phyloP scores from a whole-genome alignment of 2,329 filamentous ascomycete genomes.

The Dichotomopilus funicola region DNA sequence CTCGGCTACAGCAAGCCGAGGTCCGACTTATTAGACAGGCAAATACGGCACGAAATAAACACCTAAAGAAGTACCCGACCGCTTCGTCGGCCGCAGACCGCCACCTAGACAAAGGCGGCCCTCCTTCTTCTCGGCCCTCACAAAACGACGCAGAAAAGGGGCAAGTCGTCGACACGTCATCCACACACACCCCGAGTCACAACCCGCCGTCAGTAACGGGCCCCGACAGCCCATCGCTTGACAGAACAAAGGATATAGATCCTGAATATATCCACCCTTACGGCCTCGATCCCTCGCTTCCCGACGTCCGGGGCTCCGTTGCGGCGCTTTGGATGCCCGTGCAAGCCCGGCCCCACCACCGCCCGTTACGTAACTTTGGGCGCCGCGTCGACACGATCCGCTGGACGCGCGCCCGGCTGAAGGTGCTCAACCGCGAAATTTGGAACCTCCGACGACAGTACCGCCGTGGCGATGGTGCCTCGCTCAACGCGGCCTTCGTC shows the following conservation, averaged over 20 bases:
- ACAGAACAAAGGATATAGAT: conserved; percentile 32
- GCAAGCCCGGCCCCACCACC: conserved; percentile 65
- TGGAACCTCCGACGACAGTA: conserved; percentile 50
- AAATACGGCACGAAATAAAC: conserved; percentile 55
- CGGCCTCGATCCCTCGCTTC: conserved; percentile 26
- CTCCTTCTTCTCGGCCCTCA: neutral
- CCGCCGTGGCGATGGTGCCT: conserved; percentile 55
- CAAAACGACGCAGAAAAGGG: conserved; percentile 20
- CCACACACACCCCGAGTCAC: conserved; percentile 1
- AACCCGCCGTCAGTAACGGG: conserved; percentile 16
- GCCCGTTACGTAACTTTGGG: conserved; percentile 55
- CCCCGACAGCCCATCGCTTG: conserved; percentile 13
- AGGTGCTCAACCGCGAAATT: conserved; percentile 31
- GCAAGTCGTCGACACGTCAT: conserved; percentile 7
- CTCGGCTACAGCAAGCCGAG: conserved; percentile 77
- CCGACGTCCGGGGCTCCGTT: conserved; percentile 42
- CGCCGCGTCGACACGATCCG: conserved; percentile 85
- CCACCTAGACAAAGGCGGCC: conserved; percentile 1
- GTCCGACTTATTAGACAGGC: conserved; percentile 71
- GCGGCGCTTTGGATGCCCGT: conserved; percentile 61
- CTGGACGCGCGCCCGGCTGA: conserved; percentile 65
- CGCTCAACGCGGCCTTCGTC: conserved; percentile 76
- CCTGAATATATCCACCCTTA: conserved; percentile 36
- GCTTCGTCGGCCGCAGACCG: neutral
- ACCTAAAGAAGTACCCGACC: conserved; percentile 22